Base-by-base conservation (phyloP, 495 filamentous ascomycete genomes). In the Talaromyces thailandensis region DNA sequence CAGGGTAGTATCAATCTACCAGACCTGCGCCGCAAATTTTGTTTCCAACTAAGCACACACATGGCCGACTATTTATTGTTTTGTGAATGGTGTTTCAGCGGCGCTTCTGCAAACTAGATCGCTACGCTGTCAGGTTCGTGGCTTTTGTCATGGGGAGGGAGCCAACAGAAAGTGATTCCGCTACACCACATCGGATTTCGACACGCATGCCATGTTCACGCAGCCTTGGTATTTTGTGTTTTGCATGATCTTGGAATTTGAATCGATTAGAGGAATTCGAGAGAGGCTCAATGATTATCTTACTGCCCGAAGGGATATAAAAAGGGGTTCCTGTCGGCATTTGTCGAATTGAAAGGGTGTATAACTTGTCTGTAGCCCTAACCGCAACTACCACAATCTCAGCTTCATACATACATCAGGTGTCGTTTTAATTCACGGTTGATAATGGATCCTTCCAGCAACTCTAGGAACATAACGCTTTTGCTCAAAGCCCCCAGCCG, bases 171-270 rank as follows among this genome's bases (percentile, higher is more conserved):
- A 28, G 23, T 55, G 21, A 26, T 25, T 55, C 26, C 51, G 1
- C 51, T 28, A 55, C 51, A 55, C 51, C 51, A 55, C 51, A 55
- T 28, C 51, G 51, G 51, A 55, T 55, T 16, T 55, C 51, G 51
- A 55, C 51, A 55, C 21, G 24, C 51, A 55, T 26, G 51, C 26
- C 51, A 55, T 55, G 4, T 55, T 55, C n/a, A 18, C 18, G 16
- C 43, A 21, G 43, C 43, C 43, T 55, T 28, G 18, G 14, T 55
- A 28, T 55, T 6, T 28, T 16, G 51, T 28, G 16, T 28, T 26
- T 2, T 55, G 51, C 51, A 55, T 55, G 24, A 55, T 28, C 51
- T 4, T 55, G 24, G n/a, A 16, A 55, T 16, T n/a, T n/a, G 11
- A 28, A 5, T 28, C 21, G 18, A 48, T 8, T 12, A 48, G 18